Base-by-base conservation (phyloP, 2,329 filamentous ascomycete genomes). In the Akanthomyces lecanii region DNA sequence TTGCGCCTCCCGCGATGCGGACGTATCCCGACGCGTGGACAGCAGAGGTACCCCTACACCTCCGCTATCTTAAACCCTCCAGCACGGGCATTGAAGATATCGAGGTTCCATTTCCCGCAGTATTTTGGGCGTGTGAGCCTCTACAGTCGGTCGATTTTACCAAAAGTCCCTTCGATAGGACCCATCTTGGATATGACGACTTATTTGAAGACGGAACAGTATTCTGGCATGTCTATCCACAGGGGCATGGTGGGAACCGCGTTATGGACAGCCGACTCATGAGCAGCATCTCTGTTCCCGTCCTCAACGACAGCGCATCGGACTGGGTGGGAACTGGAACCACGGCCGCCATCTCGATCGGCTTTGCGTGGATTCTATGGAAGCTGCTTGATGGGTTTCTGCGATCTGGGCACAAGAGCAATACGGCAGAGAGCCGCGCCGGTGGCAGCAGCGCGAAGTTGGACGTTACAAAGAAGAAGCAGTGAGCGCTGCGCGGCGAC, bases 51-150 rank as follows among this genome's bases (percentile, higher is more conserved):
- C 93, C 94, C 0, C 81, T 96, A 16, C 94, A 98, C 71, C 81
- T 97, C 3, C 89, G 94, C 38, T 98, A 97, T 73, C 81, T 96
- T 5, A 76, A 81, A 6, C 90, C 90, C 0, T 80, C 82, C 0
- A 73, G 75, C 50, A 80, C 80, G 3, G 87, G 87, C 3, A 79
- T 85, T 66, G 73, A 77, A 2, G 67, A 79, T 5, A 74, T 87
- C 1, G 77, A 85, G n/a, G 74, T 95, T 0, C 90, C 94, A 0
- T 93, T 89, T 78, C 94, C 94, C 0, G 84, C 85, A 0, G 84
- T 97, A 0, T 97, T 97, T 78, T 97, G 93, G 93, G 92, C 92
- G 0, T 98, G 94, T 71, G 81, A 84, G 8, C 84, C 88, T 0
- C 83, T 85, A 11, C 82, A 85, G 58, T 85, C 83, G 0, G 82